Conservation (phyloP, 306 rosid genomes). For the Acacia confusa region DNA sequence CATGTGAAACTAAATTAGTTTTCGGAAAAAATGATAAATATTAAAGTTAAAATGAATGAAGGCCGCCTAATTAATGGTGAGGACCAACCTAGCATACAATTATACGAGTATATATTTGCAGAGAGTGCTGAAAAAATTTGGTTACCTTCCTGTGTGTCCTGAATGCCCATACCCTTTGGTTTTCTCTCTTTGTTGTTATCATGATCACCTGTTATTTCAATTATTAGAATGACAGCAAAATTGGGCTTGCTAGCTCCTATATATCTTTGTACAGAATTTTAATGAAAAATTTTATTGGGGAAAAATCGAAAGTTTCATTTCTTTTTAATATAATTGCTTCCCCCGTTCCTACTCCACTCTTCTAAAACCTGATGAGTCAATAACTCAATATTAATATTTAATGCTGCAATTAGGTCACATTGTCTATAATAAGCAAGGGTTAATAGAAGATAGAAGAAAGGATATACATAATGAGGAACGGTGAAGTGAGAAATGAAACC, state of each 20-base stretch:
- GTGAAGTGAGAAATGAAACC: not conserved
- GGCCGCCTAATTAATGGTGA: too few relatives aligned
- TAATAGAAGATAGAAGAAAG: too few relatives aligned
- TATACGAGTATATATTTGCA: not conserved
- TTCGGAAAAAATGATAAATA: too few relatives aligned
- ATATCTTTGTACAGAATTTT: too few relatives aligned
- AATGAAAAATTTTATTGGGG: too few relatives aligned
- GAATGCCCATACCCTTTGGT: not conserved
- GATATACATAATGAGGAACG: not conserved
- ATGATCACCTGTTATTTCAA: not conserved
- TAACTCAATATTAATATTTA: too few relatives aligned
- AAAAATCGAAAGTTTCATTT: not conserved
- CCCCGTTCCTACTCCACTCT: too few relatives aligned
- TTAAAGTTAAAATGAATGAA: too few relatives aligned
- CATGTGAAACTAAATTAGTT: not conserved
- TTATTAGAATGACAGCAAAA: not conserved
- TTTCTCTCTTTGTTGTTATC: too few relatives aligned
- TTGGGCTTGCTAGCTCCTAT: not conserved
- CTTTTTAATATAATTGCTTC: too few relatives aligned
- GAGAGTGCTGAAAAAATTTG: not conserved
- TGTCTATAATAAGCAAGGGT: not conserved
- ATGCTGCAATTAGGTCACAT: not conserved
- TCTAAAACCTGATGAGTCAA: not conserved
- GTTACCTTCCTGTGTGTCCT: not conserved
- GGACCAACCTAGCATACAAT: too few relatives aligned